A percentile compares a stretch with the other conserved stretches of the same genome.
phyloP scores from a whole-genome alignment of 768 basidiomycete genomes.

The Lactarius vividus region DNA sequence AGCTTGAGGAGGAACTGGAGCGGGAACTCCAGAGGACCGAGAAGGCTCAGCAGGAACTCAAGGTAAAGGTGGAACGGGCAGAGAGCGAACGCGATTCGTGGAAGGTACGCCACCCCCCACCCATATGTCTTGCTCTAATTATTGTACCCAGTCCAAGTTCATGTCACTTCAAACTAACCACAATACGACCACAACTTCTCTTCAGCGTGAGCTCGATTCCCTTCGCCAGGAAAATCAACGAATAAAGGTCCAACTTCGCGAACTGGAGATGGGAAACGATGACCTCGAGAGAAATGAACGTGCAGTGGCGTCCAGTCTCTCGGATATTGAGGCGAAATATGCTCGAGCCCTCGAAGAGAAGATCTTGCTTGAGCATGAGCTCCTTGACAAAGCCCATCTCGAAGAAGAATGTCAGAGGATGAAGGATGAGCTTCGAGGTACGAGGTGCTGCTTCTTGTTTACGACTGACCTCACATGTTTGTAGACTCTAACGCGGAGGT shows the following conservation, averaged over 20 bases:
- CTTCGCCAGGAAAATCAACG: conserved; percentile 72
- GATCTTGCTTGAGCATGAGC: conserved; percentile 93
- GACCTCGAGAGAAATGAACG: conserved; percentile 95
- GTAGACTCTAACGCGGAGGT: conserved; percentile 85
- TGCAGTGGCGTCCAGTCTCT: conserved; percentile 76
- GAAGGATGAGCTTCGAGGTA: conserved; percentile 91
- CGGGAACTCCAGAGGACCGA: conserved; percentile 86
- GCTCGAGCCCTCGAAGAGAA: conserved; percentile 92
- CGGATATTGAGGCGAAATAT: conserved; percentile 85
- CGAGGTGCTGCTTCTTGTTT: conserved; percentile 27
- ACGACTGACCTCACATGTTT: conserved; percentile 17
- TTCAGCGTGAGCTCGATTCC: conserved; percentile 88
- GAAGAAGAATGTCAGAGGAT: conserved; percentile 91
- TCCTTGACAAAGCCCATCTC: conserved; percentile 83
- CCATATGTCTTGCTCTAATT: conserved; percentile 18
- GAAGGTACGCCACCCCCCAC: conserved; percentile 63
- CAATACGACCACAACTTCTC: conserved; percentile 84
- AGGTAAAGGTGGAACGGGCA: conserved; percentile 63
- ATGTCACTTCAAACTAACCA: conserved; percentile 86
- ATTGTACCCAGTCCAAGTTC: conserved; percentile 64
- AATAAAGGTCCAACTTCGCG: conserved; percentile 71
- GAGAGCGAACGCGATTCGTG: conserved; percentile 84
- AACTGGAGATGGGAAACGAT: conserved; percentile 97
- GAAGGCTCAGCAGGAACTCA: conserved; percentile 77
- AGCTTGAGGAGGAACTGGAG: conserved; percentile 92